Conservation (phyloP, 1,284 basidiomycete genomes). For the Laetiporus sulphureus region DNA sequence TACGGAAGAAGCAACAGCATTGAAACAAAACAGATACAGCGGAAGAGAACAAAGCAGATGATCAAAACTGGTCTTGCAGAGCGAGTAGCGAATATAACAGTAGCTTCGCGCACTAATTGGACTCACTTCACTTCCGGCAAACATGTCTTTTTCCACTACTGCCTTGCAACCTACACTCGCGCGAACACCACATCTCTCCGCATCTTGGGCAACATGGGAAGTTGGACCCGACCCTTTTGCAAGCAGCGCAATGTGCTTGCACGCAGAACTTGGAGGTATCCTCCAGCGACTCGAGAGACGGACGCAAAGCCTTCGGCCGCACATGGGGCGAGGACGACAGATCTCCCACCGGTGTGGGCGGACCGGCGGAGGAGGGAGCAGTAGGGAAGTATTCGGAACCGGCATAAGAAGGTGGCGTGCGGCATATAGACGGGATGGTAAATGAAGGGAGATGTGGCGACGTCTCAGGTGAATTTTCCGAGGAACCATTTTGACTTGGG, state of each 20-base stretch:
- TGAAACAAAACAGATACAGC: no score
- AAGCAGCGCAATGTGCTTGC: slow-evolving; percentile 45
- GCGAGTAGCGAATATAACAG: no score
- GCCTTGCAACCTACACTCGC: slow-evolving; percentile 50
- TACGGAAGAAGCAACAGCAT: no score
- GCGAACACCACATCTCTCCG: slow-evolving; percentile 62
- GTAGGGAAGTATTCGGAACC: slow-evolving; percentile 25
- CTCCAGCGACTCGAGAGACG: slow-evolving; percentile 51
- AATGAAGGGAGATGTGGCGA: slow-evolving; percentile 11
- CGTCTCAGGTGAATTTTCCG: neutral
- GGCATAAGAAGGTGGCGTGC: slow-evolving; percentile 24
- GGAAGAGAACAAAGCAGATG: no score
- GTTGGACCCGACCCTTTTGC: slow-evolving; percentile 48
- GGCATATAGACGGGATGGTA: slow-evolving; percentile 24
- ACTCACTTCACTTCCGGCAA: no score
- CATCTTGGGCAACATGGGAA: slow-evolving; percentile 64
- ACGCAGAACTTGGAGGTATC: slow-evolving; percentile 45
- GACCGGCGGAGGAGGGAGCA: slow-evolving; percentile 21
- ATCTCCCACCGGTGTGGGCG: slow-evolving; percentile 17
- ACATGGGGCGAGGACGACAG: slow-evolving; percentile 9
- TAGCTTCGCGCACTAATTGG: no score
- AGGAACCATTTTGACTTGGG: no score
- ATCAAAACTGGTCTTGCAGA: no score
- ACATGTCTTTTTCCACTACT: slow-evolving; percentile 41
- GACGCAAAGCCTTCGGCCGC: slow-evolving; percentile 30